These are phyloP conservation scores for Tetradesmus lagerheimii DNA, from an alignment of 139 green algal species.

Conservation along the genomic window DNA sequence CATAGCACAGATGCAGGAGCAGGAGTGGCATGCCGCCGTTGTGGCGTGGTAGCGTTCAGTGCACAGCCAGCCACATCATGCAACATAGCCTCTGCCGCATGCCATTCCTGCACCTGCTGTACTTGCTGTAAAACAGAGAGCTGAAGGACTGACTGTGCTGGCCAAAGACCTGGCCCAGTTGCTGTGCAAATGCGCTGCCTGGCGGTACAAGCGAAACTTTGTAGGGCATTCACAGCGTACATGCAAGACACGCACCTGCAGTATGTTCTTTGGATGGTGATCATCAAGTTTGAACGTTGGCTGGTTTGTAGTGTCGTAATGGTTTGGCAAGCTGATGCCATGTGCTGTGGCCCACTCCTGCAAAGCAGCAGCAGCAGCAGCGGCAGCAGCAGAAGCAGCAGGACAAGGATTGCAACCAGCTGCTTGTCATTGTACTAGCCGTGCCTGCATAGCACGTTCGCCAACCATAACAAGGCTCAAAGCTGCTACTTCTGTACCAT, in stretches of 20 bases:
- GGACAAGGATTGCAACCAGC: not conserved
- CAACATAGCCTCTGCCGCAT: too few species aligned
- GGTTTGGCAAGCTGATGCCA: slow-evolving; percentile 64
- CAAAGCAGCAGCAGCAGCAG: slow-evolving; percentile 7
- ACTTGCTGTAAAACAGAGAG: too few species aligned
- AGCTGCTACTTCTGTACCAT: not conserved
- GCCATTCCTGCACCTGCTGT: too few species aligned
- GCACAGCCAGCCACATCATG: too few species aligned
- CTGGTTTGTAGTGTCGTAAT: slow-evolving; percentile 54
- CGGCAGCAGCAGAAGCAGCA: not conserved
- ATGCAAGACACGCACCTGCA: slow-evolving; percentile 64
- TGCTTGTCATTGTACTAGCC: not conserved
- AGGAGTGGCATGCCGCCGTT: too few species aligned
- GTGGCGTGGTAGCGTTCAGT: too few species aligned
- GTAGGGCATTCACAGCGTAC: not conserved
- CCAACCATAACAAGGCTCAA: not conserved
- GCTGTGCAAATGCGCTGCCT: not conserved
- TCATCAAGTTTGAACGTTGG: slow-evolving; percentile 65
- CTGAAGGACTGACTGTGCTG: too few species aligned
- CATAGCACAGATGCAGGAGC: too few species aligned
- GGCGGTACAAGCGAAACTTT: not conserved
- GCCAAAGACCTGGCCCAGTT: not conserved
- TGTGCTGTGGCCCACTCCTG: slow-evolving; percentile 86
- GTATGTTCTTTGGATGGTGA: slow-evolving; percentile 77
- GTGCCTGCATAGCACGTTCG: not conserved